Evolutionary conservation across 106 monocot genomes (phyloP).

Genomic region (Dendrobium officinale): DNA sequence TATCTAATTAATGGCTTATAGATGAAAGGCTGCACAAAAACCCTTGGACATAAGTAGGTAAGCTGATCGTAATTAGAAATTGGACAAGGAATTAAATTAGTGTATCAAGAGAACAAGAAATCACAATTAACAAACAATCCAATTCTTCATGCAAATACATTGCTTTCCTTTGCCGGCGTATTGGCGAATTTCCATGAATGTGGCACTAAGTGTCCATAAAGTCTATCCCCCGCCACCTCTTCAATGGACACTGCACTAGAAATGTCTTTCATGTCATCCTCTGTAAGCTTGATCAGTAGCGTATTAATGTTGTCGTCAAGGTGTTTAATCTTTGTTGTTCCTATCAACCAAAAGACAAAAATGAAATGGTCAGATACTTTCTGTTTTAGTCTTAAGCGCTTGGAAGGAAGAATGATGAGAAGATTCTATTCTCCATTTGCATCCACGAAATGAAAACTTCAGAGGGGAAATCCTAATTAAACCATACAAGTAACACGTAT

Average conservation of each 20-base stretch:
- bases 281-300: conserved; percentile 18
- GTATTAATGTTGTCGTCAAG: conserved; percentile 23
- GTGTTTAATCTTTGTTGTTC: conserved; percentile 23
- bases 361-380: neutral
- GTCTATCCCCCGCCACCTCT: conserved; percentile 14
- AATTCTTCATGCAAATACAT: neutral
- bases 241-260: conserved; percentile 12
- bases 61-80: neutral
- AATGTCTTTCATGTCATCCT: conserved; percentile 26
- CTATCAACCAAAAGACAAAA: conserved; percentile 8
- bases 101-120: neutral
- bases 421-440: neutral
- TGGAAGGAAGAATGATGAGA: neutral
- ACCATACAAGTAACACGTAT: neutral
- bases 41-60: neutral
- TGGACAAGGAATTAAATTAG: no score
- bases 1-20: no score
- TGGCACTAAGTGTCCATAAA: neutral
- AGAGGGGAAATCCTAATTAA: neutral
- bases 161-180: conserved; percentile 9
- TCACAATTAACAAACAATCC: neutral
- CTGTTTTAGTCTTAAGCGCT: neutral
- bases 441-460: neutral
- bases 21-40: neutral
- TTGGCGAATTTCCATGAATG: conserved; percentile 16